Evolutionary conservation across 2,329 filamentous ascomycete species (phyloP).

Genomic region (Colletotrichum sojae): DNA sequence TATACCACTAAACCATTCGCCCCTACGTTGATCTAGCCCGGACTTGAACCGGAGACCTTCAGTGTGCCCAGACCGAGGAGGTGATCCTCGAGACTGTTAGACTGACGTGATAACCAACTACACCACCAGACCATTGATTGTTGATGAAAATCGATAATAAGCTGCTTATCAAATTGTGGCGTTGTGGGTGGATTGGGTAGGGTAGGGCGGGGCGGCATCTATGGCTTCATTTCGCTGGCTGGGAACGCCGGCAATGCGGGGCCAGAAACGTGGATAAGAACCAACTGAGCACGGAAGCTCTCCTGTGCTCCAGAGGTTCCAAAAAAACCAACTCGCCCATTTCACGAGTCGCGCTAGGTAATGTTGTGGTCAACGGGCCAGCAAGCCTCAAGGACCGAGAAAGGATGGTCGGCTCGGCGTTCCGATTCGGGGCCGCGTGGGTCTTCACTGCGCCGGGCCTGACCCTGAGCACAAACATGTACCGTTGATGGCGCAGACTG

Average conservation of each 20-base stretch:
- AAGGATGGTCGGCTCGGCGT: not conserved
- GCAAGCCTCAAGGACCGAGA: not conserved
- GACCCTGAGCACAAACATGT: too few relatives aligned
- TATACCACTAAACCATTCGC: conserved; percentile 42
- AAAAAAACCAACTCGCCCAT: too few relatives aligned
- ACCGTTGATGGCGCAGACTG: too few relatives aligned
- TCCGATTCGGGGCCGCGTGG: conserved; percentile 2
- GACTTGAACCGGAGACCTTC: conserved; percentile 42
- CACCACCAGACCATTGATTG: conserved; percentile 44
- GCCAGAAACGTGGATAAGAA: not conserved
- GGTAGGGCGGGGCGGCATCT: conserved; percentile 15
- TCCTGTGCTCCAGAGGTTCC: too few relatives aligned
- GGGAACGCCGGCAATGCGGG: conserved; percentile 7
- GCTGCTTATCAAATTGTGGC: not conserved
- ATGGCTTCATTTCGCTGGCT: conserved; percentile 9
- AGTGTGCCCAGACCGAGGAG: conserved; percentile 4
- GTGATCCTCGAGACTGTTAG: conserved; percentile 51
- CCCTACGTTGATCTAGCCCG: conserved; percentile 34
- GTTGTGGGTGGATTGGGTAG: conserved; percentile 18
- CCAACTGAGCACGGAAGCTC: not conserved
- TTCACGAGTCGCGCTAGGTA: too few relatives aligned
- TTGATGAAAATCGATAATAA: rapidly evolving
- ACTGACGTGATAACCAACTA: conserved; percentile 65
- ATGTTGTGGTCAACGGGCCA: too few relatives aligned
- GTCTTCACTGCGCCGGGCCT: not conserved